phyloP scores from a whole-genome alignment of 78 protist genomes.

The Tieghemostelium lacteum region DNA sequence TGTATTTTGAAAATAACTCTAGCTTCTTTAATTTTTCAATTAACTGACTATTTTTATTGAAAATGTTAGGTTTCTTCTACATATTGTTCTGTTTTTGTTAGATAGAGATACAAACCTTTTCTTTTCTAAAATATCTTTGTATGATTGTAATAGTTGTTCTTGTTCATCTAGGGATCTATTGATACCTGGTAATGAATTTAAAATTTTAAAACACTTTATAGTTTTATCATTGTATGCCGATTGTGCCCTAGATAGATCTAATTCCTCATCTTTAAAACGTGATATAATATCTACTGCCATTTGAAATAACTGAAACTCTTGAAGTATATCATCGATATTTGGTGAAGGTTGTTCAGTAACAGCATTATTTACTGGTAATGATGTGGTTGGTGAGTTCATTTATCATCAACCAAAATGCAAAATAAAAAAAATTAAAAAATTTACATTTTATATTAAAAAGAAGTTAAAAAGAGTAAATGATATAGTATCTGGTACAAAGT shows the following conservation, averaged over 20 bases:
- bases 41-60: not conserved
- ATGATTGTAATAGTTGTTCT: slow-evolving; percentile 19
- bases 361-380: not conserved
- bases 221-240: slow-evolving; percentile 26
- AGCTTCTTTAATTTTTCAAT: slow-evolving; percentile 28
- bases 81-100: not conserved
- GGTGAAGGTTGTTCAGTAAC: not conserved
- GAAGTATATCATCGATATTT: slow-evolving; percentile 20
- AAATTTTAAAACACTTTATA: not conserved
- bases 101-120: slow-evolving; percentile 9
- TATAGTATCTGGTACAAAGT: too few species aligned
- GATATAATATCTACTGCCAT: slow-evolving; percentile 44
- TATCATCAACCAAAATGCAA: too few species aligned
- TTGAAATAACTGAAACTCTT: slow-evolving; percentile 61
- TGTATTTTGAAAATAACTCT: slow-evolving; percentile 20
- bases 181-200: slow-evolving; percentile 42
- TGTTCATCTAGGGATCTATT: slow-evolving; percentile 58
- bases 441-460: too few species aligned
- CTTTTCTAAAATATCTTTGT: slow-evolving; percentile 59
- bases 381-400: not conserved
- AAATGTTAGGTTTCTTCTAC: too few species aligned
- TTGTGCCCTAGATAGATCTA: slow-evolving; percentile 55
- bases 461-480: too few species aligned
- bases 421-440: too few species aligned
- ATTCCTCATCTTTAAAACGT: slow-evolving; percentile 65